Conservation (phyloP, 306 rosid genomes). For the Bauhinia variegata region DNA sequence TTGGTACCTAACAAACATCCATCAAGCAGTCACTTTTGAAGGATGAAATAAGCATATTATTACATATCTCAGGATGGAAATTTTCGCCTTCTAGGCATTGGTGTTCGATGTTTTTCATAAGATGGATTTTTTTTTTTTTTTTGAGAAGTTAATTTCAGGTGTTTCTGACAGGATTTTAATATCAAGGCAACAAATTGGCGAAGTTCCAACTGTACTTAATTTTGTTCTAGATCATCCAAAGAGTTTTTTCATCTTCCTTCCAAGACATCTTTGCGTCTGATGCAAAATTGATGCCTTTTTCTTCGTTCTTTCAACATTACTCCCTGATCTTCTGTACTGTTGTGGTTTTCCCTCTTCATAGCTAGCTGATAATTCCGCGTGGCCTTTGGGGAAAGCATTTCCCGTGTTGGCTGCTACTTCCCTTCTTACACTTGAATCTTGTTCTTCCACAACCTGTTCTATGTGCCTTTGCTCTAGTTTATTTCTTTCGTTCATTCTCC, state of each 20-base stretch:
- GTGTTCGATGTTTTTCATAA: slow-evolving; percentile 16
- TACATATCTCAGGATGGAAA: background rate
- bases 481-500: no score
- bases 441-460: slow-evolving; percentile 6
- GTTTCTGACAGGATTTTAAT: slow-evolving; percentile 14
- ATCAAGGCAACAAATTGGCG: slow-evolving; percentile 7
- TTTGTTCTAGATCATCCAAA: slow-evolving; percentile 28
- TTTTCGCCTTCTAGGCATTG: background rate
- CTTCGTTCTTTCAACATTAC: background rate
- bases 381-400: background rate
- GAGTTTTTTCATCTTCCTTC: slow-evolving; percentile 29
- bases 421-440: slow-evolving; percentile 27
- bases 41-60: slow-evolving; percentile 28
- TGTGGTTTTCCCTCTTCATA: no score
- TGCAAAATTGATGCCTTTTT: slow-evolving; percentile 35
- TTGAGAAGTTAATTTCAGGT: background rate
- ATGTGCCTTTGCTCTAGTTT: background rate
- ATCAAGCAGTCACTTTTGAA: slow-evolving; percentile 22
- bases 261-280: slow-evolving; percentile 23
- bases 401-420: no score
- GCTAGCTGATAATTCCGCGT: no score
- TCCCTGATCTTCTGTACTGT: slow-evolving; percentile 6
- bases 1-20: slow-evolving; percentile 4
- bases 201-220: slow-evolving; percentile 31
- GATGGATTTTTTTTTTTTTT: slow-evolving; percentile 31